Conservation (phyloP, 306 rosid genomes). For the Malus fusca region DNA sequence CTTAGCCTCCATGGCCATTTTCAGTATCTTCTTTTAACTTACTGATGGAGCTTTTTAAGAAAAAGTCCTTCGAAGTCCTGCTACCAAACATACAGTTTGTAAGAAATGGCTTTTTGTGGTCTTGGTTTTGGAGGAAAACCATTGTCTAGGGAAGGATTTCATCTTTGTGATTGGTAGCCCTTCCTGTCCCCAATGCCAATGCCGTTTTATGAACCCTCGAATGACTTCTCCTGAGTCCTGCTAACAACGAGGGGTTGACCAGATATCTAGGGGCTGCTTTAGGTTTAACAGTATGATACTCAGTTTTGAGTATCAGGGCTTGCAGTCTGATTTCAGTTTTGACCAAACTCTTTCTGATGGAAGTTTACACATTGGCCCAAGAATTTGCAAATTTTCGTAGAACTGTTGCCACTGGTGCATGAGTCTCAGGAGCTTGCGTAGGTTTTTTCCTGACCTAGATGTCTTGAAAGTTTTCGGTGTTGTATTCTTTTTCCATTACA, state of each 20-base stretch:
- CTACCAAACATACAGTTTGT: slow-evolving; percentile 17
- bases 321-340: slow-evolving; percentile 8
- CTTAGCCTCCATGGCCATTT: slow-evolving; percentile 21
- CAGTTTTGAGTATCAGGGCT: slow-evolving; percentile 10
- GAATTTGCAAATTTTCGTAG: background rate
- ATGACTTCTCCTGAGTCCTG: background rate
- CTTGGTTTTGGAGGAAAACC: slow-evolving; percentile 13
- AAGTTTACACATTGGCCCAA: background rate
- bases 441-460: background rate
- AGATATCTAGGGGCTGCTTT: background rate
- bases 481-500: background rate
- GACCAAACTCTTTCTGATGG: background rate
- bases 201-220: background rate
- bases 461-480: background rate
- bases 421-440: background rate
- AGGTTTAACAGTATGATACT: background rate
- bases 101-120: slow-evolving; percentile 8
- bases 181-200: background rate
- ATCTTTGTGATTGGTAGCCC: background rate
- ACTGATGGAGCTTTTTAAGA: background rate
- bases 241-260: background rate
- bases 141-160: slow-evolving; percentile 4
- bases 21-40: background rate
- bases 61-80: slow-evolving; percentile 11
- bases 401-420: background rate